Evolutionary conservation across 352 stramenopile species (phyloP).

Genomic region (Globisporangium nodosum): DNA sequence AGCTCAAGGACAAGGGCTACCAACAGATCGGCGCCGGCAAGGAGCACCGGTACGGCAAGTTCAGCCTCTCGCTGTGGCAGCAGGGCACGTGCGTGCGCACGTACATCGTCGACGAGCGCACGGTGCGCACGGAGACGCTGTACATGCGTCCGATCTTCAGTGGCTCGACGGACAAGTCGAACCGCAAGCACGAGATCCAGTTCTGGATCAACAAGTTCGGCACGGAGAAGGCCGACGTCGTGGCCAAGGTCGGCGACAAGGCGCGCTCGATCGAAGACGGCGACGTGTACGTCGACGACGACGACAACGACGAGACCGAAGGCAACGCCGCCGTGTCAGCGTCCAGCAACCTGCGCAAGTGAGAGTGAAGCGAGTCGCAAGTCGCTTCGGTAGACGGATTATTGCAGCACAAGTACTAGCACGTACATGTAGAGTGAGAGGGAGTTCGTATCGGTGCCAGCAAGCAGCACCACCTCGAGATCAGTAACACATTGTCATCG

Average conservation of each 20-base stretch:
- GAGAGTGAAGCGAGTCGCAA: too few species aligned
- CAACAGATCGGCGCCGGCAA: slow-evolving; percentile 23
- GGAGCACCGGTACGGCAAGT: slow-evolving; percentile 23
- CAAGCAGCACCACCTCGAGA: too few species aligned
- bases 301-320: neutral
- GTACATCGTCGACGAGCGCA: slow-evolving; percentile 28
- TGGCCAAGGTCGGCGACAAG: slow-evolving; percentile 7
- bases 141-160: slow-evolving; percentile 59
- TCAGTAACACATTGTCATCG: too few species aligned
- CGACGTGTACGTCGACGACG: neutral
- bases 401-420: neutral
- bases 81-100: slow-evolving; percentile 39
- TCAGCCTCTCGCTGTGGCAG: slow-evolving; percentile 31
- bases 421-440: neutral
- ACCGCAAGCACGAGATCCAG: slow-evolving; percentile 36
- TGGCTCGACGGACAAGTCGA: slow-evolving; percentile 25
- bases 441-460: too few species aligned
- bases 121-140: slow-evolving; percentile 30
- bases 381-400: too few species aligned
- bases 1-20: slow-evolving; percentile 29
- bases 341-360: too few species aligned
- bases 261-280: neutral
- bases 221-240: slow-evolving; percentile 20
- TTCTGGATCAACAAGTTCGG: slow-evolving; percentile 44
- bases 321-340: neutral